Conservation (phyloP, 768 basidiomycete genomes). For the Boletus bicolor region DNA sequence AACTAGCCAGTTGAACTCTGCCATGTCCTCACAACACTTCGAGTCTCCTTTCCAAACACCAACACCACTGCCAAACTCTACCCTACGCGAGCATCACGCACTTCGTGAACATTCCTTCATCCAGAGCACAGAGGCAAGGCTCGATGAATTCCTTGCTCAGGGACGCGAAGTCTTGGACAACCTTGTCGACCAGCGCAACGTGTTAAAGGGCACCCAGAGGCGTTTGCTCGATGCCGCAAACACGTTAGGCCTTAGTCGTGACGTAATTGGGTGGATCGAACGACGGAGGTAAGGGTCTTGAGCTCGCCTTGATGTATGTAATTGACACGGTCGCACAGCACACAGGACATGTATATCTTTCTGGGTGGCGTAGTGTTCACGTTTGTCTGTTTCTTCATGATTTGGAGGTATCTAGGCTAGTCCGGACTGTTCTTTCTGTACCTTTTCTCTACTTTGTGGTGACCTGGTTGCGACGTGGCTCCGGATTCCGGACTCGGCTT, state of each 20-base stretch:
- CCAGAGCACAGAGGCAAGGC: slow-evolving; percentile 70
- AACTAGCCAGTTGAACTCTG: slow-evolving; percentile 31
- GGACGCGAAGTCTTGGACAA: slow-evolving; percentile 91
- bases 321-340: slow-evolving; percentile 45
- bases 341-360: slow-evolving; percentile 95
- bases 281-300: slow-evolving; percentile 64
- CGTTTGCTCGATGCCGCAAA: slow-evolving; percentile 88
- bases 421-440: background rate
- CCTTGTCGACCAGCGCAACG: slow-evolving; percentile 85
- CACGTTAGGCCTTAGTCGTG: slow-evolving; percentile 87
- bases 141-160: slow-evolving; percentile 92
- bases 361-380: slow-evolving; percentile 80
- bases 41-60: slow-evolving; percentile 83
- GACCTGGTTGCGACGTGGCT: slow-evolving; percentile 1
- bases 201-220: slow-evolving; percentile 92
- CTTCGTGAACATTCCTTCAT: slow-evolving; percentile 88
- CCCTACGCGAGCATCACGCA: slow-evolving; percentile 70
- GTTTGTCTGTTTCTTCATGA: slow-evolving; percentile 90
- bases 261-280: slow-evolving; percentile 98
- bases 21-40: slow-evolving; percentile 56
- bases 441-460: background rate
- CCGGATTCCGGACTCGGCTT: background rate
- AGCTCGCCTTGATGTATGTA: background rate
- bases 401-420: slow-evolving; percentile 85
- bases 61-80: slow-evolving; percentile 51